A percentile compares a stretch with the other conserved stretches of the same genome.
Evolutionary conservation across 2,329 filamentous ascomycete genomes (phyloP).

Genomic region (Cordyceps fumosorosea): DNA sequence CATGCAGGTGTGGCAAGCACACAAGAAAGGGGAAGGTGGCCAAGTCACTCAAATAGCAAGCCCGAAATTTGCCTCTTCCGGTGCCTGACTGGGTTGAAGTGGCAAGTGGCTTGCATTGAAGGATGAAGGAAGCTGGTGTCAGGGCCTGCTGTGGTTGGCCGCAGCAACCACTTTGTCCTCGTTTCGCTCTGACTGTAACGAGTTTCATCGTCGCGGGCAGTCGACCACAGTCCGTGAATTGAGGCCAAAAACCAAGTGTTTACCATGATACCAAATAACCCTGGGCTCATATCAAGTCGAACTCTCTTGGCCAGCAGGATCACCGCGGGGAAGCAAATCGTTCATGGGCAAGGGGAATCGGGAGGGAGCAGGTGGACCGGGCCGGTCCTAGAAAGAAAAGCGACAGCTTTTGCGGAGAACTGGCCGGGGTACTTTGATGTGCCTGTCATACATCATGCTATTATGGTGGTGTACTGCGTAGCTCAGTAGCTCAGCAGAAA

Average conservation of each 20-base stretch:
- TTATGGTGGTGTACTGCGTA: not conserved
- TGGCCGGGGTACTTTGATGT: not conserved
- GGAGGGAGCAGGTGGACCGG: constrained; percentile 1
- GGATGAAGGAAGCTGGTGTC: not conserved
- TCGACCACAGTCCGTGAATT: not conserved
- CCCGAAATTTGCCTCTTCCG: not conserved
- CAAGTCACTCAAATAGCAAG: not conserved
- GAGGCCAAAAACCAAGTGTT: not conserved
- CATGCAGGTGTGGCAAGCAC: constrained; percentile 1
- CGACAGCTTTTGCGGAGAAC: constrained; percentile 9
- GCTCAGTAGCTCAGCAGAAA: not conserved
- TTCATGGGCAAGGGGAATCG: not conserved
- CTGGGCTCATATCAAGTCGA: not conserved
- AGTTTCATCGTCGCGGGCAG: not conserved
- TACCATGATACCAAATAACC: not conserved
- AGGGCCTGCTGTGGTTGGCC: not conserved
- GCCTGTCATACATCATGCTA: constrained; percentile 3
- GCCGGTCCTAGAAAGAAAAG: not conserved
- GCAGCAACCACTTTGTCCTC: not conserved
- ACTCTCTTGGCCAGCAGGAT: not conserved
- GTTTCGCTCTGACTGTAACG: not conserved
- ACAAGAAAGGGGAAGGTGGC: not conserved
- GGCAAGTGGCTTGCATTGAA: constrained; percentile 3
- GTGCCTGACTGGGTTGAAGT: not conserved
- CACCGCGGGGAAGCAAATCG: not conserved